These are phyloP conservation scores for Piloderma croceum DNA, from an alignment of 768 basidiomycete genomes.

Conservation along the genomic window DNA sequence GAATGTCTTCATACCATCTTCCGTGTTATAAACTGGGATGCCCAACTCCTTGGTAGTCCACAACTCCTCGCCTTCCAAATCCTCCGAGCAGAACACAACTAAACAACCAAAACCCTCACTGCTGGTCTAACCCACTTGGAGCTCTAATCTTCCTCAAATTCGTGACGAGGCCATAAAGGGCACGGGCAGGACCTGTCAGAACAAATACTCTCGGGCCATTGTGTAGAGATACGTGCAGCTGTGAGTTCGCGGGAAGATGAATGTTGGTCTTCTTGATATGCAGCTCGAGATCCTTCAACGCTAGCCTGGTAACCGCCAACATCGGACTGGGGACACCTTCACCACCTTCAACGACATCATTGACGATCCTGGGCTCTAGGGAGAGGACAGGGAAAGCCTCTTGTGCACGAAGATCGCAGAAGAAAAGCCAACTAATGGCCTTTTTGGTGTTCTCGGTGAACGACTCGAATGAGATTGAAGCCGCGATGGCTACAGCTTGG, in stretches of 20 bases:
- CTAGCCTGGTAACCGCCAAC: slow-evolving; percentile 83
- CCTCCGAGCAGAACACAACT: slow-evolving; percentile 69
- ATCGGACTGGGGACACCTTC: slow-evolving; percentile 93
- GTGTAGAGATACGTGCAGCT: slow-evolving; percentile 81
- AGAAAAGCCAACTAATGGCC: slow-evolving; percentile 90
- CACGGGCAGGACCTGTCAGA: slow-evolving; percentile 84
- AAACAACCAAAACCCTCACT: slow-evolving; percentile 75
- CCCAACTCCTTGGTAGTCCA: slow-evolving; percentile 65
- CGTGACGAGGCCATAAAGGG: slow-evolving; percentile 92
- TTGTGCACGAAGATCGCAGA: slow-evolving; percentile 87
- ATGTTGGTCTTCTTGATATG: slow-evolving; percentile 86
- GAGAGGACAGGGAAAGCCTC: slow-evolving; percentile 90
- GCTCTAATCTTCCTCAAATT: slow-evolving; percentile 88
- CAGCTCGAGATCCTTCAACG: slow-evolving; percentile 66
- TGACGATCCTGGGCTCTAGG: slow-evolving; percentile 80
- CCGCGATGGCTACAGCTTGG: slow-evolving; percentile 84
- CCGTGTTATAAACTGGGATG: slow-evolving; percentile 89
- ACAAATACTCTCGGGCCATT: slow-evolving; percentile 91
- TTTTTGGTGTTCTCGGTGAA: slow-evolving; percentile 74
- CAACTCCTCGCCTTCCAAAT: slow-evolving; percentile 72
- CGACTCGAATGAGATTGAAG: slow-evolving; percentile 69
- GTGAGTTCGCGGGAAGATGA: slow-evolving; percentile 72
- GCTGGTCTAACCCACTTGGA: slow-evolving; percentile 80
- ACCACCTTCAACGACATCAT: slow-evolving; percentile 85
- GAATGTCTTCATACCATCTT: slow-evolving; percentile 61